phyloP scores from a whole-genome alignment of 768 basidiomycete genomes.

The Phaffia australis region DNA sequence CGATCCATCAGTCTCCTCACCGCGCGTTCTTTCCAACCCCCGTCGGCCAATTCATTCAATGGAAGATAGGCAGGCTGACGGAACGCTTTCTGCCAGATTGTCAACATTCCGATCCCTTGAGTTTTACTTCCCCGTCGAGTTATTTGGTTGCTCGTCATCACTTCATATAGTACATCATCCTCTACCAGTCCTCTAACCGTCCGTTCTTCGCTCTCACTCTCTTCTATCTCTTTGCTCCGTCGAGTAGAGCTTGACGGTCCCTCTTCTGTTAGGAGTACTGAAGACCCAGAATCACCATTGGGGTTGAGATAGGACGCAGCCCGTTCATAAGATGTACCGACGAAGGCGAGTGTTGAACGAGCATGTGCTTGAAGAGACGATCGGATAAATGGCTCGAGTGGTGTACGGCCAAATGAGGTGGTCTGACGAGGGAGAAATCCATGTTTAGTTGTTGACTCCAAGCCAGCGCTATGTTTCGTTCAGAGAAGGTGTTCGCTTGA shows the following conservation, averaged over 20 bases:
- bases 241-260: neutral
- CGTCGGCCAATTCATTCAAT: conserved; percentile 31
- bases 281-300: neutral
- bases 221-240: conserved; percentile 12
- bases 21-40: conserved; percentile 28
- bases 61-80: conserved; percentile 44
- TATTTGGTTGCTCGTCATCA: conserved; percentile 81
- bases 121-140: conserved; percentile 73
- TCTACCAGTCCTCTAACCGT: conserved; percentile 44
- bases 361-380: conserved; percentile 71
- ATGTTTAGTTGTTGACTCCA: conserved; percentile 49
- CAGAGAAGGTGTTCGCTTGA: neutral
- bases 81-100: conserved; percentile 74
- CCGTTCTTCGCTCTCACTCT: conserved; percentile 24
- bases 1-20: conserved; percentile 16
- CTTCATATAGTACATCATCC: conserved; percentile 69
- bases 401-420: conserved; percentile 33
- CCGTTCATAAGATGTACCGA: conserved; percentile 56
- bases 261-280: neutral
- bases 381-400: conserved; percentile 51
- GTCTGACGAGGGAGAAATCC: conserved; percentile 49
- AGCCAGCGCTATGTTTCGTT: conserved; percentile 9
- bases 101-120: conserved; percentile 85
- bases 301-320: conserved; percentile 29
- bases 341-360: conserved; percentile 62